Conservation (phyloP, 371 early-diverging fungal species). For the Phascolomyces articulosus region DNA sequence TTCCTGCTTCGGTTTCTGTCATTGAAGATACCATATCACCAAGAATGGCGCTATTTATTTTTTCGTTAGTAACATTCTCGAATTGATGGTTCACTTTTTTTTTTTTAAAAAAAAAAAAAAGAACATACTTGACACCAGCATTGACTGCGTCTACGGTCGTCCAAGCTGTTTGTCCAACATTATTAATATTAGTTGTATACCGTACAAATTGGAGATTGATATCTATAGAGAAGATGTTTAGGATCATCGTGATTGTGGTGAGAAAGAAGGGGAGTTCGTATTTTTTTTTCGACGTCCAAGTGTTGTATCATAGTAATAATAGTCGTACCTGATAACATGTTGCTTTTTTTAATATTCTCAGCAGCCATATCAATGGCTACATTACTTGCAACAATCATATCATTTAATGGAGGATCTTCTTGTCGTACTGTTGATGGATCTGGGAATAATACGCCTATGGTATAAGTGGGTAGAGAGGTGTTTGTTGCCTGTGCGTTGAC, state of each 20-base stretch:
- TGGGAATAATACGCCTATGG: constrained; percentile 40
- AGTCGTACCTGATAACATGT: constrained; percentile 31
- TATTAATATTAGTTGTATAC: constrained; percentile 27
- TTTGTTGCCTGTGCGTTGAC: constrained; percentile 6
- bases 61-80: too few relatives aligned
- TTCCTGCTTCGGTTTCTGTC: constrained; percentile 37
- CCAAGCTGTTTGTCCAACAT: constrained; percentile 34
- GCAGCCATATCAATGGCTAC: constrained; percentile 32
- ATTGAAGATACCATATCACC: constrained; percentile 40
- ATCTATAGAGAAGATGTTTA: constrained; percentile 23
- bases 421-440: constrained; percentile 20
- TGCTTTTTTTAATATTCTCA: constrained; percentile 16
- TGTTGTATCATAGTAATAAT: too few relatives aligned
- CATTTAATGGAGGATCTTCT: constrained; percentile 26
- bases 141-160: constrained; percentile 33
- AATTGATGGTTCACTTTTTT: neutral
- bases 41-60: constrained; percentile 33
- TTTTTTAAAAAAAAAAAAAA: too few relatives aligned
- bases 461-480: constrained; percentile 23
- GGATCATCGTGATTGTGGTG: too few relatives aligned
- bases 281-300: neutral
- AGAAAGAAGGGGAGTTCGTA: neutral
- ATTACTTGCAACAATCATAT: constrained; percentile 42
- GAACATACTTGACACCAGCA: constrained; percentile 32
- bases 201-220: constrained; percentile 33